Percentiles rank a stretch among this genome's conserved stretches.
phyloP scores from a whole-genome alignment of 2,329 filamentous ascomycete genomes.

The Sphaerostilbella broomeana region DNA sequence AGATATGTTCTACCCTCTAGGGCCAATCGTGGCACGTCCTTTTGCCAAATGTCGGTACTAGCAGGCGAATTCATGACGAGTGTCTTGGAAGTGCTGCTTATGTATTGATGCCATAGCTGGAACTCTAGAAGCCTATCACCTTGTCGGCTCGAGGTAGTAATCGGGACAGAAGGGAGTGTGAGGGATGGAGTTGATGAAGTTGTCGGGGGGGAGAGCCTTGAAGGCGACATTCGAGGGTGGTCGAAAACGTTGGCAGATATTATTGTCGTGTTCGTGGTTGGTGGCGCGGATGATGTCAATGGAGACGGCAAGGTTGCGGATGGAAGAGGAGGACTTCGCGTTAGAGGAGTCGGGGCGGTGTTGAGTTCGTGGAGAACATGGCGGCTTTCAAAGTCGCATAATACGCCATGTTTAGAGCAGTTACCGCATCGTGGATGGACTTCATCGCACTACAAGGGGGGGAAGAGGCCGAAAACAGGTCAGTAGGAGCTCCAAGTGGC shows the following conservation, averaged over 20 bases:
- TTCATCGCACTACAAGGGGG: constrained; percentile 52
- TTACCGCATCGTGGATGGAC: constrained; percentile 59
- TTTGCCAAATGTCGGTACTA: constrained; percentile 52
- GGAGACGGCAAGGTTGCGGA: constrained; percentile 9
- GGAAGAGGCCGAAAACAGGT: not conserved
- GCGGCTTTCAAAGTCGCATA: constrained; percentile 57
- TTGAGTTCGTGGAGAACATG: constrained; percentile 39
- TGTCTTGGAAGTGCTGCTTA: constrained; percentile 53
- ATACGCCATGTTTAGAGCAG: constrained; percentile 59
- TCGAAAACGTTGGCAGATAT: constrained; percentile 9
- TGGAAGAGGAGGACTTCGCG: constrained; percentile 12
- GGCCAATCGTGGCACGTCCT: constrained; percentile 53
- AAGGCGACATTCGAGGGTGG: constrained; percentile 6
- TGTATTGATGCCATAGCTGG: constrained; percentile 59
- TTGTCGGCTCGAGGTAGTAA: constrained; percentile 28
- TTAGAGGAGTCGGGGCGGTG: constrained; percentile 30
- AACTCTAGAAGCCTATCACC: constrained; percentile 50
- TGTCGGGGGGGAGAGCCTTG: constrained; percentile 8
- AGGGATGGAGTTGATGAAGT: constrained; percentile 12
- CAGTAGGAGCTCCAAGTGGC: too few species aligned
- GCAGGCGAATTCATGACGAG: constrained; percentile 47
- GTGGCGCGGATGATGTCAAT: constrained; percentile 16
- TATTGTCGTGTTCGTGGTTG: constrained; percentile 8
- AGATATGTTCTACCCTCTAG: constrained; percentile 53
- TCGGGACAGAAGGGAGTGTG: constrained; percentile 20